Percentiles rank a stretch among this genome's conserved stretches.
These are phyloP conservation scores for Calonectria pseudoreteaudii DNA, from an alignment of 2,329 filamentous ascomycete species.

Conservation along the genomic window DNA sequence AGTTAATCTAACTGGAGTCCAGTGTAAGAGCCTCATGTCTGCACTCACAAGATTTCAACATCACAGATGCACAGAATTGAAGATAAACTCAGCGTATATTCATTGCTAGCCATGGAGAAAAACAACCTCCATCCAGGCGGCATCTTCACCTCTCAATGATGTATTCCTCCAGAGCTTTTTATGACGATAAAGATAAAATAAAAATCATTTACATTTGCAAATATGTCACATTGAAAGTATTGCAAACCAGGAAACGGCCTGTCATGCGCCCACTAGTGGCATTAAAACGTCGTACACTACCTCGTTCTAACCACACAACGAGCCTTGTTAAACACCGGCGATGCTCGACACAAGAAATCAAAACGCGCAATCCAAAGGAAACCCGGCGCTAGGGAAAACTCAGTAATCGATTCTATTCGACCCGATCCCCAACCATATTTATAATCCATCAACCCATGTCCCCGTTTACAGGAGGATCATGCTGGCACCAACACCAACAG, in stretches of 20 bases:
- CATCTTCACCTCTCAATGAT: not conserved
- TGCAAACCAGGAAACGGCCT: slow-evolving; percentile 15
- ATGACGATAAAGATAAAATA: not conserved
- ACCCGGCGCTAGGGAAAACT: slow-evolving; percentile 34
- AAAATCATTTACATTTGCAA: not conserved
- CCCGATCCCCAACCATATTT: slow-evolving; percentile 21
- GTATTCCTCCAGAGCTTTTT: not conserved
- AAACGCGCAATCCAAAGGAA: slow-evolving; percentile 33
- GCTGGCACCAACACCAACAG: slow-evolving; percentile 62
- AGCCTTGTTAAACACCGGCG: slow-evolving; percentile 42
- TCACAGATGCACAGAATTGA: not conserved
- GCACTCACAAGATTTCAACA: not conserved
- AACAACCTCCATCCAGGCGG: not conserved
- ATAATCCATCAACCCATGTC: slow-evolving; percentile 10
- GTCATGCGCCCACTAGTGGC: slow-evolving; percentile 36
- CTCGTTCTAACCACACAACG: slow-evolving; percentile 41
- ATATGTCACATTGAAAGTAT: slow-evolving; percentile 11
- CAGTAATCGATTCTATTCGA: slow-evolving; percentile 28
- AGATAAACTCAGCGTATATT: not conserved
- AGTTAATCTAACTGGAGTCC: not conserved
- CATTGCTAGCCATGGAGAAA: not conserved
- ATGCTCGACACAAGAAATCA: slow-evolving; percentile 44
- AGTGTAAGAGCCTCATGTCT: not conserved
- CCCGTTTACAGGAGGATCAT: slow-evolving; percentile 65
- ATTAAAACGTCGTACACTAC: slow-evolving; percentile 41